These are phyloP conservation scores for Lachnellula arida DNA, from an alignment of 2,329 filamentous ascomycete genomes.

Conservation along the genomic window DNA sequence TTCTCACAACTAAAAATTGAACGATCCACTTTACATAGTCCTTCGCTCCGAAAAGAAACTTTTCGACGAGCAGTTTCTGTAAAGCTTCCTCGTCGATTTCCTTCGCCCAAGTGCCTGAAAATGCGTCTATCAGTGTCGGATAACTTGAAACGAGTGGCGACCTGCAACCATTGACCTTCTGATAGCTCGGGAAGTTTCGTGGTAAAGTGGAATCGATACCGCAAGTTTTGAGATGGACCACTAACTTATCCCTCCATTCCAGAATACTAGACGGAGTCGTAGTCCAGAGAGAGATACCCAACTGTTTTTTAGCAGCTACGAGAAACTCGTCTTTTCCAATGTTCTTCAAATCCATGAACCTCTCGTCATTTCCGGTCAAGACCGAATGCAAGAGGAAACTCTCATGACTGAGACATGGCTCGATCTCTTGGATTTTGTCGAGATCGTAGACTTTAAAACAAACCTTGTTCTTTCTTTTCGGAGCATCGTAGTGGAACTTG, in stretches of 20 bases:
- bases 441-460: constrained; percentile 2
- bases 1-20: neutral
- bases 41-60: neutral
- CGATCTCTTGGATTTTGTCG: neutral
- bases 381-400: neutral
- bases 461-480: constrained; percentile 1
- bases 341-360: neutral
- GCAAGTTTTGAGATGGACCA: neutral
- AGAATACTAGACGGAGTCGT: neutral
- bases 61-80: neutral
- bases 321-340: neutral
- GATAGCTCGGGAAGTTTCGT: neutral
- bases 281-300: neutral
- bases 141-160: neutral
- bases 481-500: constrained; percentile 4
- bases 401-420: neutral
- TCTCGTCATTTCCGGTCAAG: neutral
- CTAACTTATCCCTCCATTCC: neutral
- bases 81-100: neutral
- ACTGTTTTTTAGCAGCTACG: neutral
- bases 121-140: neutral
- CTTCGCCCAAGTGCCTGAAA: neutral
- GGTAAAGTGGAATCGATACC: neutral
- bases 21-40: neutral
- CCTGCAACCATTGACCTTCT: neutral